Evolutionary conservation across 2,329 filamentous ascomycete species (phyloP).

Genomic region (Penicillium capsulatum): DNA sequence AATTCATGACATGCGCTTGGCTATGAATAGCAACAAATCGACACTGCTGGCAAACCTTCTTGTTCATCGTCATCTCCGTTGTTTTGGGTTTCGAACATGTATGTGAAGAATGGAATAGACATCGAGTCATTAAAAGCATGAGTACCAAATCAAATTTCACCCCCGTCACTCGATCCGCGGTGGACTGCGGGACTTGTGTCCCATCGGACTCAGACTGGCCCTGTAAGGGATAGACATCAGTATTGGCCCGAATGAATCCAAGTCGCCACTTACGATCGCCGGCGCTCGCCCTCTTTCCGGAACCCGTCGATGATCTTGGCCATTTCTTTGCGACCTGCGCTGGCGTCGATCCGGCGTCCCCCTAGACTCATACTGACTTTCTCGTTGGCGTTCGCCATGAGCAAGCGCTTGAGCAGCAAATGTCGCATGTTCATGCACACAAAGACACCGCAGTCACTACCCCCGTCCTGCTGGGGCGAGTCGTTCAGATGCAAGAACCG

Average conservation of each 20-base stretch:
- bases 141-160: not conserved
- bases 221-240: slow-evolving; percentile 3
- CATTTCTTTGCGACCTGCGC: slow-evolving; percentile 82
- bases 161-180: slow-evolving; percentile 22
- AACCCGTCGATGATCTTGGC: slow-evolving; percentile 80
- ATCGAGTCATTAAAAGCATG: slow-evolving; percentile 15
- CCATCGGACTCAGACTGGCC: slow-evolving; percentile 21
- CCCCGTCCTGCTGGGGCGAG: slow-evolving; percentile 85
- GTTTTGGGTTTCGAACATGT: slow-evolving; percentile 1
- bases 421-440: slow-evolving; percentile 95
- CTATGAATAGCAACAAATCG: too few relatives aligned
- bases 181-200: slow-evolving; percentile 23
- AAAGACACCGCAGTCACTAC: slow-evolving; percentile 90
- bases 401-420: slow-evolving; percentile 76
- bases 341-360: slow-evolving; percentile 76
- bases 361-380: slow-evolving; percentile 94
- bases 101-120: slow-evolving; percentile 9
- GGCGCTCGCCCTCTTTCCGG: slow-evolving; percentile 79
- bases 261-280: slow-evolving; percentile 65
- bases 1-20: too few relatives aligned
- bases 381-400: slow-evolving; percentile 72
- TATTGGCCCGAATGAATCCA: not conserved
- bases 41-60: too few relatives aligned
- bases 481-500: slow-evolving; percentile 76
- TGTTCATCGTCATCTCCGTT: too few relatives aligned